Evolutionary conservation across 2,329 filamentous ascomycete species (phyloP).

Genomic region (Sarocladium brachiariae): DNA sequence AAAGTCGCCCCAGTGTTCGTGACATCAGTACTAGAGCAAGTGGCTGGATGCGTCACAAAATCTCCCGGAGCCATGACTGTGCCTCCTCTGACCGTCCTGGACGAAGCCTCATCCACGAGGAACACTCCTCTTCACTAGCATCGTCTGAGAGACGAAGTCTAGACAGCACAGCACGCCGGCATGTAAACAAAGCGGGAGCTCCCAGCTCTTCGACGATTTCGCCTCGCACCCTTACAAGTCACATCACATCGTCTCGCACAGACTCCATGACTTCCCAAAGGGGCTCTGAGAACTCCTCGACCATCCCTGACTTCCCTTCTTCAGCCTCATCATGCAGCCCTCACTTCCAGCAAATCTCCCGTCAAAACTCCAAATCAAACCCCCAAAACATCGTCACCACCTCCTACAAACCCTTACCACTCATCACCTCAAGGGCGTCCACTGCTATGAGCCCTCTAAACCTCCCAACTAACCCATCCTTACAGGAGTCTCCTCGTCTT

Average conservation of each 20-base stretch:
- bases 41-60: slow-evolving; percentile 22
- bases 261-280: neutral
- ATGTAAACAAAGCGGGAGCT: neutral
- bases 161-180: neutral
- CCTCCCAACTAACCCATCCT: neutral
- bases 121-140: neutral
- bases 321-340: neutral
- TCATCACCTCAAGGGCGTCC: neutral
- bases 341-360: neutral
- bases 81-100: neutral
- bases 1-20: slow-evolving; percentile 16
- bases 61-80: slow-evolving; percentile 11
- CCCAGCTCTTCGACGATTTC: neutral
- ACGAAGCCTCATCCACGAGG: neutral
- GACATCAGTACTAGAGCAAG: slow-evolving; percentile 18
- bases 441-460: neutral
- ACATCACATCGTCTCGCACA: neutral
- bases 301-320: neutral
- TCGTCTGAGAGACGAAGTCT: neutral
- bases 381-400: neutral
- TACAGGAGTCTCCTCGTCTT: neutral
- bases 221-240: neutral
- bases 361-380: neutral
- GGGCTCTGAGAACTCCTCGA: neutral
- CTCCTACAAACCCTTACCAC: neutral